These are phyloP conservation scores for Colletotrichum sp. DNA, from an alignment of 2,329 filamentous ascomycete genomes.

Conservation along the genomic window DNA sequence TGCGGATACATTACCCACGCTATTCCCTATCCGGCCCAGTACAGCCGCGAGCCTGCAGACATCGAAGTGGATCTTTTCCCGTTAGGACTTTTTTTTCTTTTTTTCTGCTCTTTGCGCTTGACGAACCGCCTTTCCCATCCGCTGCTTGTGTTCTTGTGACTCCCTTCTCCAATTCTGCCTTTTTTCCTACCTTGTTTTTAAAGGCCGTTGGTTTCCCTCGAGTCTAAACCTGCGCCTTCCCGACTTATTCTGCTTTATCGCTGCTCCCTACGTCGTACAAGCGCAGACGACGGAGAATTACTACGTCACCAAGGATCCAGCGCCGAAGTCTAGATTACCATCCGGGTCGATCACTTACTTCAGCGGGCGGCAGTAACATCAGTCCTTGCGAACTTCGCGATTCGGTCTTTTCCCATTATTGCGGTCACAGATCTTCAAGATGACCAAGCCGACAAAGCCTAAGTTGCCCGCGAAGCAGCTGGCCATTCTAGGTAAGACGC, in stretches of 20 bases:
- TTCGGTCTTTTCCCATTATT: neutral
- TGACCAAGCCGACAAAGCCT: conserved; percentile 39
- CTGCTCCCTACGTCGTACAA: neutral
- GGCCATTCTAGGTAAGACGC: conserved; percentile 71
- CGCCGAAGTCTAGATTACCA: neutral
- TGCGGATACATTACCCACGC: conserved; percentile 10
- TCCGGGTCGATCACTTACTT: neutral
- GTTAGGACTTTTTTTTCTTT: neutral
- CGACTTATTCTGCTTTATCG: neutral
- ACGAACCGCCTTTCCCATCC: conserved; percentile 3
- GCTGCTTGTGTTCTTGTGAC: conserved; percentile 12
- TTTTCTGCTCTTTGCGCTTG: conserved; percentile 7
- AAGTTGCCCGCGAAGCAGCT: conserved; percentile 80
- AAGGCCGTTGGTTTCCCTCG: neutral
- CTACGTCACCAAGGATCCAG: neutral
- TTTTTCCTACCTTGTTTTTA: neutral
- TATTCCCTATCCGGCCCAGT: conserved; percentile 15
- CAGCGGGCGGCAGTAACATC: neutral
- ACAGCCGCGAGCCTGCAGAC: conserved; percentile 19
- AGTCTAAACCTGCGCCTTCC: neutral
- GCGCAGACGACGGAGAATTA: neutral
- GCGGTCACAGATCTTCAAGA: conserved; percentile 12
- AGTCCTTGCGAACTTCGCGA: neutral
- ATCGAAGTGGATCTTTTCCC: conserved; percentile 12
- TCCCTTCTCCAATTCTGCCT: conserved; percentile 3